Percentiles rank a stretch among this genome's conserved stretches.
These are phyloP conservation scores for Paramecium caudatum DNA, from an alignment of 73 alveolate genomes.

Conservation along the genomic window DNA sequence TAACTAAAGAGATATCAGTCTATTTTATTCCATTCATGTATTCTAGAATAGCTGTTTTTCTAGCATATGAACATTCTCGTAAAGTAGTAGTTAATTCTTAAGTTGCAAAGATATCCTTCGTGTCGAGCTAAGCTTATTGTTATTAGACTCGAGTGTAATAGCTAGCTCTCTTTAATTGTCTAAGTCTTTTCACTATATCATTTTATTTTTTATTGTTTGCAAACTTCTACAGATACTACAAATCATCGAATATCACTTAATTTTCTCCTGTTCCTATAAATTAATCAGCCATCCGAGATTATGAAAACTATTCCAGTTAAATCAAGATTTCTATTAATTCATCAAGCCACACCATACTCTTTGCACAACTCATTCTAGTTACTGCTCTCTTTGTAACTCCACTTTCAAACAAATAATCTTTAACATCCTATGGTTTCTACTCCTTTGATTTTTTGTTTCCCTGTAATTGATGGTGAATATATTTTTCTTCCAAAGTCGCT, in stretches of 20 bases:
- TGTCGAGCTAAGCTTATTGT: neutral
- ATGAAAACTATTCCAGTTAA: constrained; percentile 14
- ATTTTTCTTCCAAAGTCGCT: constrained; percentile 57
- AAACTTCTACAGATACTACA: constrained; percentile 26
- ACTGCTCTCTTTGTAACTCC: neutral
- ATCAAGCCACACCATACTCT: constrained; percentile 52
- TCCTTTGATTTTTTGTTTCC: constrained; percentile 18
- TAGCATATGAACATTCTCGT: constrained; percentile 59
- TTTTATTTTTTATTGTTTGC: constrained; percentile 15
- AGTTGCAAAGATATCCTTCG: constrained; percentile 25
- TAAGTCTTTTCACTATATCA: constrained; percentile 1
- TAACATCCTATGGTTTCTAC: constrained; percentile 38
- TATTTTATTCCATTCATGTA: constrained; percentile 59
- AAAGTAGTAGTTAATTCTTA: constrained; percentile 29
- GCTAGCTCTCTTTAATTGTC: constrained; percentile 36
- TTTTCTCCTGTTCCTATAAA: constrained; percentile 38
- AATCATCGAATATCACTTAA: constrained; percentile 51
- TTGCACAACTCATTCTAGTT: neutral
- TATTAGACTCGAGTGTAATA: neutral
- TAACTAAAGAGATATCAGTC: constrained; percentile 40
- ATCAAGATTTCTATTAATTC: constrained; percentile 45
- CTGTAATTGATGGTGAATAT: constrained; percentile 1
- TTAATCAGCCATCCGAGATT: constrained; percentile 47
- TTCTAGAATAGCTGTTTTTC: constrained; percentile 37
- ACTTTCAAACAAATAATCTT: constrained; percentile 49